phyloP scores from a whole-genome alignment of 495 filamentous ascomycete species.

The Neurospora tetraspora region DNA sequence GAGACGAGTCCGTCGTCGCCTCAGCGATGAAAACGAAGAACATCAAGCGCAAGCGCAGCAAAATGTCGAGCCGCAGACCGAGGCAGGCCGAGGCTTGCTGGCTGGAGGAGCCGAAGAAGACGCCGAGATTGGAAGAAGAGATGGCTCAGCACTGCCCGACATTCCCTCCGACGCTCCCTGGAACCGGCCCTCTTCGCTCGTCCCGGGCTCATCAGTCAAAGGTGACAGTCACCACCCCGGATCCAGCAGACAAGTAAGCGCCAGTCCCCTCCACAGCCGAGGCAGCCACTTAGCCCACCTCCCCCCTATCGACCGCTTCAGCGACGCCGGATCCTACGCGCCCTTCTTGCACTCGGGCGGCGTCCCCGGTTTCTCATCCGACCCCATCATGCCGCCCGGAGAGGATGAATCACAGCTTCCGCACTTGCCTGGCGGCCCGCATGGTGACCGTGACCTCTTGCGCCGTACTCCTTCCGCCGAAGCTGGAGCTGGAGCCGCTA shows the following conservation, averaged over 20 bases:
- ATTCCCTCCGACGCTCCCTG: conserved; percentile 33
- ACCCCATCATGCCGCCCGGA: conserved; percentile 2
- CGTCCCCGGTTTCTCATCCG: conserved; percentile 13
- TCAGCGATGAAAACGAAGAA: conserved; percentile 14
- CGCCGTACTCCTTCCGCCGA: background rate
- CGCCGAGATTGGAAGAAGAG: conserved; percentile 31
- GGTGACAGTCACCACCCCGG: conserved; percentile 10
- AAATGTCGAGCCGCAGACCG: background rate
- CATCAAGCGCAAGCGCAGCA: conserved; percentile 7
- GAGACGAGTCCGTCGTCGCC: conserved; percentile 20
- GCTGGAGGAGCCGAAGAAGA: conserved; percentile 9
- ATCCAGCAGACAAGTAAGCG: conserved; percentile 21
- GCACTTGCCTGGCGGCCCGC: background rate
- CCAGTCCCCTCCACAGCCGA: conserved; percentile 29
- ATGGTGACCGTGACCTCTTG: background rate
- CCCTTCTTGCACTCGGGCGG: conserved; percentile 20
- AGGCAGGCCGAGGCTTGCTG: background rate
- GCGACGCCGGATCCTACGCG: conserved; percentile 18
- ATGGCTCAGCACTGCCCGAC: conserved; percentile 26
- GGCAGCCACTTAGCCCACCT: conserved; percentile 11
- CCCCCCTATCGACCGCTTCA: conserved; percentile 30
- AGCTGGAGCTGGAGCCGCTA: background rate
- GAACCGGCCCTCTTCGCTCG: conserved; percentile 32
- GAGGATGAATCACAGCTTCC: conserved; percentile 3
- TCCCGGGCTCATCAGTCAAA: conserved; percentile 31